phyloP scores from a whole-genome alignment of 1,284 basidiomycete genomes.

The Irpex rosettiformis region DNA sequence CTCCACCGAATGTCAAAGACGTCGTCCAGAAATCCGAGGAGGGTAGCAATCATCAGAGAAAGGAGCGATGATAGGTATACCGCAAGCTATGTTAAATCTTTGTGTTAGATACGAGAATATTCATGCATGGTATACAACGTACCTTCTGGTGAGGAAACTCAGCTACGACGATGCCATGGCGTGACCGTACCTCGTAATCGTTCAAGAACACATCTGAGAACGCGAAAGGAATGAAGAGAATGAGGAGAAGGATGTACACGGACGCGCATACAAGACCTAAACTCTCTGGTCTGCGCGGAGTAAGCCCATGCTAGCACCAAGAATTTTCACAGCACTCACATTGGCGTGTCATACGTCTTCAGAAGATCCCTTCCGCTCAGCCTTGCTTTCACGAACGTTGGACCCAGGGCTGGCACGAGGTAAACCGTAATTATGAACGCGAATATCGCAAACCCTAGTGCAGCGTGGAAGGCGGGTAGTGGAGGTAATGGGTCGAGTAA shows the following conservation, averaged over 20 bases:
- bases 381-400: slow-evolving; percentile 71
- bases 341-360: slow-evolving; percentile 68
- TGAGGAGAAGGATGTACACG: slow-evolving; percentile 86
- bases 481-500: slow-evolving; percentile 63
- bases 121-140: slow-evolving; percentile 24
- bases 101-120: slow-evolving; percentile 9
- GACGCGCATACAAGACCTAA: slow-evolving; percentile 88
- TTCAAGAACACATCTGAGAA: slow-evolving; percentile 71
- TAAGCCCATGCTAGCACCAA: no score
- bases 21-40: slow-evolving; percentile 96
- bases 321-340: no score
- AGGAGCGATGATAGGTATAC: slow-evolving; percentile 92
- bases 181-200: slow-evolving; percentile 38
- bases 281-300: slow-evolving; percentile 79
- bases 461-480: slow-evolving; percentile 68
- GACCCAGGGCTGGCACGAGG: slow-evolving; percentile 72
- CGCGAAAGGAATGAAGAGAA: slow-evolving; percentile 87
- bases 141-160: slow-evolving; percentile 91
- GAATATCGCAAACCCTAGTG: slow-evolving; percentile 77
- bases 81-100: slow-evolving; percentile 55
- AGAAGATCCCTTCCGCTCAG: slow-evolving; percentile 80
- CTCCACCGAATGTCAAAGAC: slow-evolving; percentile 99
- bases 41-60: slow-evolving; percentile 86
- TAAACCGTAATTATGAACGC: slow-evolving; percentile 73
- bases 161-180: slow-evolving; percentile 59